Evolutionary conservation across 192 early-diverging fungal species (phyloP).

Genomic region (Podila minutissima): DNA sequence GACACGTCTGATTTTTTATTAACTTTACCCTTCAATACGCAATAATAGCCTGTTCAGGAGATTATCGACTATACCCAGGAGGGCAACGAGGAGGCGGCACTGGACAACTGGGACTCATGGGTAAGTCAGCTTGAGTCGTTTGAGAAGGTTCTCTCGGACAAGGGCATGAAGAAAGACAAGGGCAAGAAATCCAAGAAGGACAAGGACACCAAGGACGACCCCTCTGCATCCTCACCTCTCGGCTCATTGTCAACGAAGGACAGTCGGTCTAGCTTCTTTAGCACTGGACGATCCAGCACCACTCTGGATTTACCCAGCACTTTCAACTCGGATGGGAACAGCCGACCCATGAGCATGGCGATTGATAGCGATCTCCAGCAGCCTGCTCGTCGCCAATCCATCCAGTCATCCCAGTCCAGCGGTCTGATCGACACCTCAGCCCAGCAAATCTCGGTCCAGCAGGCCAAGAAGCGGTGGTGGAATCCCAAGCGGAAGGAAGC

Average conservation of each 20-base stretch:
- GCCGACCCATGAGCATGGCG: neutral
- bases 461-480: conserved; percentile 44
- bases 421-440: conserved; percentile 1
- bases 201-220: conserved; percentile 5
- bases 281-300: conserved; percentile 5
- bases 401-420: conserved; percentile 24
- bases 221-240: conserved; percentile 6
- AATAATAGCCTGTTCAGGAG: conserved; percentile 27
- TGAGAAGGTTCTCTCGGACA: conserved; percentile 39
- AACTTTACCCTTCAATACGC: too few species aligned
- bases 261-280: conserved; percentile 18
- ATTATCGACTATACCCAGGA: conserved; percentile 4
- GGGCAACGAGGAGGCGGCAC: conserved; percentile 8
- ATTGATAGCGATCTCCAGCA: neutral
- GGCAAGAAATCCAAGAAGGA: conserved; percentile 20
- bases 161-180: conserved; percentile 37
- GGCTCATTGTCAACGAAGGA: conserved; percentile 2
- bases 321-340: neutral
- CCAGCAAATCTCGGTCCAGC: conserved; percentile 30
- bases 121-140: conserved; percentile 48
- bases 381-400: conserved; percentile 1
- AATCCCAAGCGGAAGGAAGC: conserved; percentile 39
- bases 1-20: neutral
- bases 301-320: neutral
- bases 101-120: conserved; percentile 53